These are phyloP conservation scores for Pseudotsuga menziesii DNA, from an alignment of 75 land plant species.

Conservation along the genomic window DNA sequence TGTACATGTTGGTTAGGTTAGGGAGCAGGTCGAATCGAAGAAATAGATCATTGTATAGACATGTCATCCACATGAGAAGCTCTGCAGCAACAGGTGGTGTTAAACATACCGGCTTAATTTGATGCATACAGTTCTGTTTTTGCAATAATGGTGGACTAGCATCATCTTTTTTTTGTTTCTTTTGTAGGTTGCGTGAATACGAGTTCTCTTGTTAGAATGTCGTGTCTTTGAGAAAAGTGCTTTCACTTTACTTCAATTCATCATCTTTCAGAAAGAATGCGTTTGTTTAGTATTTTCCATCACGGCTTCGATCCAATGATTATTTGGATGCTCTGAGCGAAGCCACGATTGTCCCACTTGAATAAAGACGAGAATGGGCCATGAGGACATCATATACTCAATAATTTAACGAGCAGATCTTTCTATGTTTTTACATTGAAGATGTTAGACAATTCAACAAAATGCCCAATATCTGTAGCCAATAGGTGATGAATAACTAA, in stretches of 20 bases:
- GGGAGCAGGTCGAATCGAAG: no score
- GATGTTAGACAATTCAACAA: slow-evolving; percentile 37
- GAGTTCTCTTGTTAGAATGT: slow-evolving; percentile 42
- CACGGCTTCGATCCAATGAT: slow-evolving; percentile 18
- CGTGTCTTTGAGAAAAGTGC: slow-evolving; percentile 47
- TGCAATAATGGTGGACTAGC: not conserved
- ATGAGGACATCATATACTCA: not conserved
- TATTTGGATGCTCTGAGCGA: not conserved
- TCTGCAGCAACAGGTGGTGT: no score
- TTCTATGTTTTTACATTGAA: slow-evolving; percentile 53
- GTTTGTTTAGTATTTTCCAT: slow-evolving; percentile 21
- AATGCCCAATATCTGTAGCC: no score
- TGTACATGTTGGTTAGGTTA: no score
- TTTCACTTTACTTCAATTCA: slow-evolving; percentile 49
- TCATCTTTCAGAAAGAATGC: slow-evolving; percentile 50
- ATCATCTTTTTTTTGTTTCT: not conserved
- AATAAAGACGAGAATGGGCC: not conserved
- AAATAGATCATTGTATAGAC: no score
- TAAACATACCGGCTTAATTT: not conserved
- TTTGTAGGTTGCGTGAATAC: slow-evolving; percentile 46
- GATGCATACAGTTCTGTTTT: not conserved
- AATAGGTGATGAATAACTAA: no score
- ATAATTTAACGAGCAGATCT: not conserved
- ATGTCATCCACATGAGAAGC: no score
- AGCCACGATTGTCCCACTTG: no score